A percentile compares a stretch with the other conserved stretches of the same genome.
Conservation (phyloP, 1,139 yeast genomes). For the Yamadazyma aaseri region DNA sequence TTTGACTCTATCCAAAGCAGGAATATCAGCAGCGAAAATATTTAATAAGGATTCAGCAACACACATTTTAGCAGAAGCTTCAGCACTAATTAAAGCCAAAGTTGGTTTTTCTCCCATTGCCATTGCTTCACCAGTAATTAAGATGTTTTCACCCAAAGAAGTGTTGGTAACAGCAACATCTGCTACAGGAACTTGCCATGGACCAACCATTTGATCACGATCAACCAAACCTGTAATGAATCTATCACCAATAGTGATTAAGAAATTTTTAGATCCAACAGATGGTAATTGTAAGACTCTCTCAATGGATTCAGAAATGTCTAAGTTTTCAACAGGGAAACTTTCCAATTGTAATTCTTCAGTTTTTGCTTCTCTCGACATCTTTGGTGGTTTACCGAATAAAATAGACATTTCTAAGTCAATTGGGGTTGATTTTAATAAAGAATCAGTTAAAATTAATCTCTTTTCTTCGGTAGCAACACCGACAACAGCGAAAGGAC, state of each 20-base stretch:
- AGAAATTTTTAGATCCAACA: slow-evolving; percentile 92
- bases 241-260: slow-evolving; percentile 97
- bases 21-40: slow-evolving; percentile 85
- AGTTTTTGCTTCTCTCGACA: slow-evolving; percentile 77
- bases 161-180: slow-evolving; percentile 97
- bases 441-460: slow-evolving; percentile 75
- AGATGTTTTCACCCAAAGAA: slow-evolving; percentile 71
- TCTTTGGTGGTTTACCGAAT: slow-evolving; percentile 96
- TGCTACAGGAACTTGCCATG: slow-evolving; percentile 99
- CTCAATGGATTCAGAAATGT: slow-evolving; percentile 63
- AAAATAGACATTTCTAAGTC: slow-evolving; percentile 96
- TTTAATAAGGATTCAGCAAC: slow-evolving; percentile 94
- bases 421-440: slow-evolving; percentile 79
- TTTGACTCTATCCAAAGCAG: slow-evolving; percentile 71
- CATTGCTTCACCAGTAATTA: slow-evolving; percentile 83
- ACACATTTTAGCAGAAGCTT: slow-evolving; percentile 94
- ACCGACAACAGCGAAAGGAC: slow-evolving; percentile 95
- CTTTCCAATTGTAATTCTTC: slow-evolving; percentile 59
- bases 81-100: slow-evolving; percentile 84
- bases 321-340: slow-evolving; percentile 27
- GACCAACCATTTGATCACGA: slow-evolving; percentile 98
- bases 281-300: slow-evolving; percentile 89
- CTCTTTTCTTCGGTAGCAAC: slow-evolving; percentile 86
- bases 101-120: slow-evolving; percentile 98
- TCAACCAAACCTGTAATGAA: slow-evolving; percentile 95